These are phyloP conservation scores for Nevesoporus exiguus DNA, from an alignment of 768 basidiomycete genomes.

Conservation along the genomic window DNA sequence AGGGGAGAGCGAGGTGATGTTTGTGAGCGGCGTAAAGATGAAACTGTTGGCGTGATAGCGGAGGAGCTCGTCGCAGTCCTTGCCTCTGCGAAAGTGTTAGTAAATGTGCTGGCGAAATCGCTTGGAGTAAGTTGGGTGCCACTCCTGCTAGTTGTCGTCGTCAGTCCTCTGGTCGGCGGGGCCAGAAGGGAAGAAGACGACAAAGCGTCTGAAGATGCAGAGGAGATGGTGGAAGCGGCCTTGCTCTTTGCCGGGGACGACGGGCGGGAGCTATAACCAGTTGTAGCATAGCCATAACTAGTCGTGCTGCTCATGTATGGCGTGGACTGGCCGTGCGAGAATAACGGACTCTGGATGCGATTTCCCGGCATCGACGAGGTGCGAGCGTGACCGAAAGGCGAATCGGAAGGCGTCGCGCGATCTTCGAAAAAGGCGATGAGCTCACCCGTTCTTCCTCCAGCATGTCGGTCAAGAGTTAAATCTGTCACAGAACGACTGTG, in stretches of 20 bases:
- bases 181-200: conserved; percentile 46
- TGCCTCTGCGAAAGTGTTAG: conserved; percentile 40
- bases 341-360: conserved; percentile 30
- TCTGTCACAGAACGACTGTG: conserved; percentile 63
- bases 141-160: conserved; percentile 16
- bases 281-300: conserved; percentile 35
- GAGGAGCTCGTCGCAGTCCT: conserved; percentile 22
- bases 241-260: conserved; percentile 48
- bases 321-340: conserved; percentile 37
- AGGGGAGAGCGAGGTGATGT: conserved; percentile 68
- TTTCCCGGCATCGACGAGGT: conserved; percentile 49
- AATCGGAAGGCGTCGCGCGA: conserved; percentile 39
- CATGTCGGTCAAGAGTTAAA: conserved; percentile 44
- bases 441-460: conserved; percentile 56
- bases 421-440: conserved; percentile 75
- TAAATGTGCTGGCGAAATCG: conserved; percentile 37
- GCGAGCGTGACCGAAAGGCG: conserved; percentile 46
- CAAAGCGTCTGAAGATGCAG: conserved; percentile 20
- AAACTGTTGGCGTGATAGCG: conserved; percentile 40
- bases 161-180: conserved; percentile 40
- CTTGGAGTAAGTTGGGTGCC: conserved; percentile 36
- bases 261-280: conserved; percentile 40
- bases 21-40: conserved; percentile 60
- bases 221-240: conserved; percentile 30
- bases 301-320: conserved; percentile 37